Percentiles rank a stretch among this genome's conserved stretches.
These are phyloP conservation scores for Phytopythium oedochilum DNA, from an alignment of 352 stramenopile genomes.

Conservation along the genomic window DNA sequence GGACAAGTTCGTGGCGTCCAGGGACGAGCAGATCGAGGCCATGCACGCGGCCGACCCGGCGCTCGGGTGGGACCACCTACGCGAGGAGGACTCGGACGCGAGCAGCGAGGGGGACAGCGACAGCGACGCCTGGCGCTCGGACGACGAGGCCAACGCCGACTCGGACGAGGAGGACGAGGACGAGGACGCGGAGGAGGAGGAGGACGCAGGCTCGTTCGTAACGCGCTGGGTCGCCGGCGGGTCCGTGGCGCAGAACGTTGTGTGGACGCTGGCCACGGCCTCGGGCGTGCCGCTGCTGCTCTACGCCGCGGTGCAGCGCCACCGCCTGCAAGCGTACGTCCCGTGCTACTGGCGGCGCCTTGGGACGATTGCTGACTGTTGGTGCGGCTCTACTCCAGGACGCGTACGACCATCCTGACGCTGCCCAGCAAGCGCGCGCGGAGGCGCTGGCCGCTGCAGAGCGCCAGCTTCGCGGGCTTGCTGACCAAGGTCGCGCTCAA, in stretches of 20 bases:
- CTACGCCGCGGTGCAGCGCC: slow-evolving; percentile 25
- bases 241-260: slow-evolving; percentile 35
- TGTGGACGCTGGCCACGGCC: slow-evolving; percentile 46
- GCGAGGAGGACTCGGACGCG: slow-evolving; percentile 32
- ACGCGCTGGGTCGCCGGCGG: slow-evolving; percentile 32
- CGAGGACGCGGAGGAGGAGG: slow-evolving; percentile 16
- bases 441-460: slow-evolving; percentile 34
- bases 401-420: slow-evolving; percentile 1
- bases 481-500: slow-evolving; percentile 38
- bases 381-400: background rate
- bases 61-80: slow-evolving; percentile 44
- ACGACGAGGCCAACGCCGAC: slow-evolving; percentile 16
- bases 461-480: slow-evolving; percentile 13
- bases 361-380: background rate
- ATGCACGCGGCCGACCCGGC: slow-evolving; percentile 43
- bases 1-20: slow-evolving; percentile 76
- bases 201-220: slow-evolving; percentile 8
- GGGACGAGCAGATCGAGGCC: slow-evolving; percentile 82
- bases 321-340: background rate
- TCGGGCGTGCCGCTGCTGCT: slow-evolving; percentile 38
- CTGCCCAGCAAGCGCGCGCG: slow-evolving; percentile 2
- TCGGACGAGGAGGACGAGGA: slow-evolving; percentile 10
- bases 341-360: background rate
- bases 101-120: slow-evolving; percentile 10
- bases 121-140: slow-evolving; percentile 28